Percentiles rank a stretch among this genome's conserved stretches.
These are phyloP conservation scores for Mycena chlorophos DNA, from an alignment of 768 basidiomycete genomes.

Conservation along the genomic window DNA sequence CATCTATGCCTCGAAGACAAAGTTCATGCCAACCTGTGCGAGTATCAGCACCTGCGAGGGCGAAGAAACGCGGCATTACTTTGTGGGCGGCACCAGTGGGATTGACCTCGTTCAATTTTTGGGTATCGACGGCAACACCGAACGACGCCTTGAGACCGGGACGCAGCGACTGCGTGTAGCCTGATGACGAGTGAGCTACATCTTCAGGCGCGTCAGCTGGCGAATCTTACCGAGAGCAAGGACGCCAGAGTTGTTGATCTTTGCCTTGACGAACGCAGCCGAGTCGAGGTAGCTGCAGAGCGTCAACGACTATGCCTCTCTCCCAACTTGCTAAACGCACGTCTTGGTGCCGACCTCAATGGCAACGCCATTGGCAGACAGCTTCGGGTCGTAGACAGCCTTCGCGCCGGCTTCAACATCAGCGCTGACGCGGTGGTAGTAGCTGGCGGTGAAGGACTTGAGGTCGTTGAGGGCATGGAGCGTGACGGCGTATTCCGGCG, in stretches of 20 bases:
- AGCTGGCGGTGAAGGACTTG: slow-evolving; percentile 90
- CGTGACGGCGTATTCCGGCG: slow-evolving; percentile 93
- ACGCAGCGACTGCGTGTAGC: slow-evolving; percentile 91
- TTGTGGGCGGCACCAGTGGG: slow-evolving; percentile 76
- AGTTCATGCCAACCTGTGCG: slow-evolving; percentile 66
- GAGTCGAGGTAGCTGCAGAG: slow-evolving; percentile 70
- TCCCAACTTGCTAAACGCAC: slow-evolving; percentile 45
- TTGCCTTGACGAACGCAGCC: slow-evolving; percentile 94
- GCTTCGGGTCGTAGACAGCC: slow-evolving; percentile 94
- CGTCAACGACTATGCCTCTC: not conserved
- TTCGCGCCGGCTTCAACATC: slow-evolving; percentile 96
- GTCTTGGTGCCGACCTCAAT: slow-evolving; percentile 97
- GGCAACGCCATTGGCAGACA: slow-evolving; percentile 79
- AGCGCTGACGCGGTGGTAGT: slow-evolving; percentile 93
- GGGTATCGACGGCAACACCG: slow-evolving; percentile 94
- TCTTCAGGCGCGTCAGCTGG: not conserved
- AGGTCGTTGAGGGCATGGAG: slow-evolving; percentile 94
- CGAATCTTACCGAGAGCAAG: slow-evolving; percentile 66
- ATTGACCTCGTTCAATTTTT: slow-evolving; percentile 76
- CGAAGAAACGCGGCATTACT: slow-evolving; percentile 32
- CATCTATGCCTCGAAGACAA: slow-evolving; percentile 69
- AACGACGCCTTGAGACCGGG: slow-evolving; percentile 92
- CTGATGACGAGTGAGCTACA: slow-evolving; percentile 35
- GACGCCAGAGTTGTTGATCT: slow-evolving; percentile 96
- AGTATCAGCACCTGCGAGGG: not conserved